A percentile compares a stretch with the other conserved stretches of the same genome.
Evolutionary conservation across 495 filamentous ascomycete genomes (phyloP).

Genomic region (Penicillium manginii): DNA sequence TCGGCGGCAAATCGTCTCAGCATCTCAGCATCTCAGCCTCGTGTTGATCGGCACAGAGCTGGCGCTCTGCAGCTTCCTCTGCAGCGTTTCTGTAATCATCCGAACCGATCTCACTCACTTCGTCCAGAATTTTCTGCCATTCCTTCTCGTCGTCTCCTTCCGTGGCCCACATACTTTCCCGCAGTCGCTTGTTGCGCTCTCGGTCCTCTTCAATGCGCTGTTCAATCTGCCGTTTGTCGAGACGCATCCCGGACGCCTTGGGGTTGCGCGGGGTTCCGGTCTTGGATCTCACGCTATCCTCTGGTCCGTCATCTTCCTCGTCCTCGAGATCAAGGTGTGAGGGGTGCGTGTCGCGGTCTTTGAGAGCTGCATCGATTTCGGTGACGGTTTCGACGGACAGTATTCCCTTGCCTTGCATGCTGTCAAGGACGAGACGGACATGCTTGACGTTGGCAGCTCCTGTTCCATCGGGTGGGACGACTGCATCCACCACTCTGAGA

Average conservation of each 20-base stretch:
- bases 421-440: conserved; percentile 76
- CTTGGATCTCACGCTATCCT: conserved; percentile 31
- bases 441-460: conserved; percentile 95
- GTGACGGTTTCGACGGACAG: conserved; percentile 67
- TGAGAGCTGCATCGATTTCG: conserved; percentile 80
- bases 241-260: conserved; percentile 47
- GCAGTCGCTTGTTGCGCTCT: conserved; percentile 86
- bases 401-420: conserved; percentile 67
- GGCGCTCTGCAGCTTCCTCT: conserved; percentile 73
- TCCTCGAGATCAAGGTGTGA: conserved; percentile 45
- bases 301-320: conserved; percentile 36
- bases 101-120: conserved; percentile 77
- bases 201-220: conserved; percentile 96
- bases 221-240: conserved; percentile 88
- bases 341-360: conserved; percentile 65
- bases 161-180: conserved; percentile 91
- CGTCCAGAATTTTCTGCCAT: conserved; percentile 75
- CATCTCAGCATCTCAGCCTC: not conserved
- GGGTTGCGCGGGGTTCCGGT: conserved; percentile 35
- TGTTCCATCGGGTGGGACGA: conserved; percentile 80
- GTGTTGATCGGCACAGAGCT: not conserved
- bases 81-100: conserved; percentile 75
- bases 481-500: conserved; percentile 80
- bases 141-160: conserved; percentile 59
- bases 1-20: not conserved